These are phyloP conservation scores for Globisporangium rhizosaccharum DNA, from an alignment of 352 stramenopile species.

Conservation along the genomic window DNA sequence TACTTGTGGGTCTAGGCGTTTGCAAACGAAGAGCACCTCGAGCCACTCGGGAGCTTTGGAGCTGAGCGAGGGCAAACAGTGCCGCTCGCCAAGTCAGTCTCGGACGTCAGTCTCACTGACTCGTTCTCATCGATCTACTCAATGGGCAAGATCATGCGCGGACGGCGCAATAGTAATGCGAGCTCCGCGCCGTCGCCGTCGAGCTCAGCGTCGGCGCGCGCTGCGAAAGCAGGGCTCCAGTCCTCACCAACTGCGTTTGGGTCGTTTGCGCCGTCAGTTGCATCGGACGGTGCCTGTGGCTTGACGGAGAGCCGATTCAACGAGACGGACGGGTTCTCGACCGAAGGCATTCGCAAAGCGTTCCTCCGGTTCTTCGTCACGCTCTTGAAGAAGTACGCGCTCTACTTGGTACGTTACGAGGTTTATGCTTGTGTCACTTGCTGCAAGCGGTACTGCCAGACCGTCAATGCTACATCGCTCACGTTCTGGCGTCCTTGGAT, in stretches of 20 bases:
- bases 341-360: constrained; percentile 50
- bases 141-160: constrained; percentile 64
- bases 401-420: constrained; percentile 50
- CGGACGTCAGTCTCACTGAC: constrained; percentile 45
- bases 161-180: constrained; percentile 41
- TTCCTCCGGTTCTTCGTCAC: constrained; percentile 84
- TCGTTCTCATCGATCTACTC: constrained; percentile 53
- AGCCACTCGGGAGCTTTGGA: constrained; percentile 67
- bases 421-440: background rate
- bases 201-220: constrained; percentile 14
- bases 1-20: constrained; percentile 39
- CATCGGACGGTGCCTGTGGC: constrained; percentile 31
- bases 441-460: background rate
- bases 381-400: constrained; percentile 72
- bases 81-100: constrained; percentile 50
- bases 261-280: background rate
- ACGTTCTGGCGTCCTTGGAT: too few species aligned
- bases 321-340: constrained; percentile 65
- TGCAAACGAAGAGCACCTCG: constrained; percentile 75
- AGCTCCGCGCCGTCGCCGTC: constrained; percentile 30
- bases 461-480: background rate
- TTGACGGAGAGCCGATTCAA: constrained; percentile 66
- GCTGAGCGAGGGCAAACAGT: constrained; percentile 69
- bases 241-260: background rate
- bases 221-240: constrained; percentile 1